Conservation (phyloP, 106 monocot genomes). For the Triglochin maritima region DNA sequence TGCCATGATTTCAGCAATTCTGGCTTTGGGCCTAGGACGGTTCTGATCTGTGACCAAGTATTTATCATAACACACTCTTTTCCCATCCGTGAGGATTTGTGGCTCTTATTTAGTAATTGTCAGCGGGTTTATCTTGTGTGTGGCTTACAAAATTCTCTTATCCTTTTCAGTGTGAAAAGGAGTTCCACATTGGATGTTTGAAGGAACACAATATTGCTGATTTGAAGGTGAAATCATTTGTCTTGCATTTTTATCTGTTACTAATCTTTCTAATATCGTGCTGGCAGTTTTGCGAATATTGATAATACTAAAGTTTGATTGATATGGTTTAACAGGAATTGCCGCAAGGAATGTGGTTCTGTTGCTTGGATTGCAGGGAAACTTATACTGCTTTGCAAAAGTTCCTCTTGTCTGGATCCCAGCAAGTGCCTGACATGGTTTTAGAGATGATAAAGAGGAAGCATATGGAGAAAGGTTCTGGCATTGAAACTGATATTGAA, state of each 20-base stretch:
- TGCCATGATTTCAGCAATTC: slow-evolving; percentile 58
- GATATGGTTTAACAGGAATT: slow-evolving; percentile 45
- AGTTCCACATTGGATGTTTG: slow-evolving; percentile 93
- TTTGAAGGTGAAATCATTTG: slow-evolving; percentile 40
- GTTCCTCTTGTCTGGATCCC: slow-evolving; percentile 36
- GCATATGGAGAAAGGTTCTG: slow-evolving; percentile 33
- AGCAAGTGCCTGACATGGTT: slow-evolving; percentile 27
- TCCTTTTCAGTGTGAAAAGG: slow-evolving; percentile 73
- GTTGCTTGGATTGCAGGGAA: slow-evolving; percentile 51
- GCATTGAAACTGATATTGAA: slow-evolving; percentile 22
- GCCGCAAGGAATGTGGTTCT: slow-evolving; percentile 84
- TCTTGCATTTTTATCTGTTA: background rate
- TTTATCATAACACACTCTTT: too few species aligned
- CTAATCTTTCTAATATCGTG: background rate
- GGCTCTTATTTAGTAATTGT: background rate
- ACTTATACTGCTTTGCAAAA: slow-evolving; percentile 51
- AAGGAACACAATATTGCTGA: slow-evolving; percentile 77
- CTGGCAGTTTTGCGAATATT: background rate
- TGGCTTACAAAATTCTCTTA: background rate
- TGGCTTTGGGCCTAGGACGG: slow-evolving; percentile 67
- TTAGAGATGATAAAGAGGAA: slow-evolving; percentile 58
- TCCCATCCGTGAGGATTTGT: background rate
- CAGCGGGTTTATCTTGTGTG: background rate
- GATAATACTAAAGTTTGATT: background rate
- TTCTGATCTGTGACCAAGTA: slow-evolving; percentile 88